Evolutionary conservation across 192 early-diverging fungal species (phyloP).

Genomic region (Dissophora globulifera): DNA sequence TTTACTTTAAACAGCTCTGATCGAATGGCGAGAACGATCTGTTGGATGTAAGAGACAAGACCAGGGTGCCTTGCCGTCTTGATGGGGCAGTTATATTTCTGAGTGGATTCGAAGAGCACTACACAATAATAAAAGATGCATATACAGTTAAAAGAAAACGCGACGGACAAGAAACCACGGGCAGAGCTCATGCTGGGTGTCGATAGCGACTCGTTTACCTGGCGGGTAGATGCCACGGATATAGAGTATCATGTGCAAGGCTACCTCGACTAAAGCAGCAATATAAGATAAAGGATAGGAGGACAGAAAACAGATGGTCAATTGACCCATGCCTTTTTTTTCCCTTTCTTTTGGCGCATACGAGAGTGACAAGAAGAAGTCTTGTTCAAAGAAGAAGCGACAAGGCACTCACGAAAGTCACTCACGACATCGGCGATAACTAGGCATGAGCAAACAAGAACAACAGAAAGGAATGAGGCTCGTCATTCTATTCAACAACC

Average conservation of each 20-base stretch:
- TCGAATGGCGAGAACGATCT: conserved; percentile 20
- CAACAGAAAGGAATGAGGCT: neutral
- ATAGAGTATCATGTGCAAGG: conserved; percentile 41
- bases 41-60: conserved; percentile 25
- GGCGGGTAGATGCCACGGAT: conserved; percentile 48
- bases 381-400: no score
- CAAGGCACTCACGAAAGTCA: conserved; percentile 31
- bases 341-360: neutral
- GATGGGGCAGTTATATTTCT: conserved; percentile 42
- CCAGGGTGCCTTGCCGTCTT: conserved; percentile 45
- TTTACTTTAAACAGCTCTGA: conserved; percentile 27
- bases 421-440: conserved; percentile 30
- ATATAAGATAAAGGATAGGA: neutral
- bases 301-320: neutral
- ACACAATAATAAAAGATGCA: neutral
- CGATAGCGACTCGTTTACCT: conserved; percentile 16
- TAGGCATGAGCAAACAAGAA: neutral
- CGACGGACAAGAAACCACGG: neutral
- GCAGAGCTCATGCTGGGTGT: no score
- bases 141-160: neutral
- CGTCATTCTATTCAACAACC: neutral
- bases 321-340: neutral
- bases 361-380: no score
- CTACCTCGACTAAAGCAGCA: conserved; percentile 31
- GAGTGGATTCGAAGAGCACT: conserved; percentile 47